phyloP scores from a whole-genome alignment of 768 basidiomycete genomes.

The Hygrophoropsis aurantiaca region DNA sequence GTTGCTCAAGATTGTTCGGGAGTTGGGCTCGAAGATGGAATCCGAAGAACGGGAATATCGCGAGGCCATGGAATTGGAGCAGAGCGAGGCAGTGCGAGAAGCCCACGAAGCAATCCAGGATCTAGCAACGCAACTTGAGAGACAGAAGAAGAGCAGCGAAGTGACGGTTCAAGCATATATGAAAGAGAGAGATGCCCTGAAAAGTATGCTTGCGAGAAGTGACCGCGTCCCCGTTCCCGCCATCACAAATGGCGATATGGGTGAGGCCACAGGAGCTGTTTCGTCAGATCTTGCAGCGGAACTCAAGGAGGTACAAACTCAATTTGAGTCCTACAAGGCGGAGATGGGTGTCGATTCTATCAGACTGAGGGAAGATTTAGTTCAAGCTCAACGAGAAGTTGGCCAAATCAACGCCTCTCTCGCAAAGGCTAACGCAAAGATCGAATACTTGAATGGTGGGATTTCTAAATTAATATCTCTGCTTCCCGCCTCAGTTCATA shows the following conservation, averaged over 20 bases:
- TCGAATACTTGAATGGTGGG: conserved; percentile 75
- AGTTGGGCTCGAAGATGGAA: conserved; percentile 85
- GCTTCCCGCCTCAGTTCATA: conserved; percentile 7
- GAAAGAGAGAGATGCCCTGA: conserved; percentile 87
- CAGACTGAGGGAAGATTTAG: conserved; percentile 69
- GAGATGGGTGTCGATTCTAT: conserved; percentile 82
- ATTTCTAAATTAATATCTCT: conserved; percentile 5
- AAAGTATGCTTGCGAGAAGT: conserved; percentile 64
- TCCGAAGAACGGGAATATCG: conserved; percentile 76
- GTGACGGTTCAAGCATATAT: conserved; percentile 75
- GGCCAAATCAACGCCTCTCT: conserved; percentile 63
- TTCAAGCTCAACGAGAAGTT: conserved; percentile 63
- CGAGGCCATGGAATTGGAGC: conserved; percentile 68
- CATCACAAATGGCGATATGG: conserved; percentile 33
- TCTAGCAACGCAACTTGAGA: conserved; percentile 74
- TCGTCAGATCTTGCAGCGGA: conserved; percentile 52
- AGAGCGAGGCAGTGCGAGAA: conserved; percentile 78
- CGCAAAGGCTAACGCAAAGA: conserved; percentile 82
- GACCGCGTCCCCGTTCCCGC: conserved; percentile 28
- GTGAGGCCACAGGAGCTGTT: conserved; percentile 16
- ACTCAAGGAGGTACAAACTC: conserved; percentile 69
- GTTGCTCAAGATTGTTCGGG: conserved; percentile 78
- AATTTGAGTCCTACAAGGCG: conserved; percentile 76
- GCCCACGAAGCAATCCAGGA: conserved; percentile 86
- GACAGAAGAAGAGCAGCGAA: conserved; percentile 70